Conservation (phyloP, 805 yeast genomes). For the Kluyveromyces aestuarii region DNA sequence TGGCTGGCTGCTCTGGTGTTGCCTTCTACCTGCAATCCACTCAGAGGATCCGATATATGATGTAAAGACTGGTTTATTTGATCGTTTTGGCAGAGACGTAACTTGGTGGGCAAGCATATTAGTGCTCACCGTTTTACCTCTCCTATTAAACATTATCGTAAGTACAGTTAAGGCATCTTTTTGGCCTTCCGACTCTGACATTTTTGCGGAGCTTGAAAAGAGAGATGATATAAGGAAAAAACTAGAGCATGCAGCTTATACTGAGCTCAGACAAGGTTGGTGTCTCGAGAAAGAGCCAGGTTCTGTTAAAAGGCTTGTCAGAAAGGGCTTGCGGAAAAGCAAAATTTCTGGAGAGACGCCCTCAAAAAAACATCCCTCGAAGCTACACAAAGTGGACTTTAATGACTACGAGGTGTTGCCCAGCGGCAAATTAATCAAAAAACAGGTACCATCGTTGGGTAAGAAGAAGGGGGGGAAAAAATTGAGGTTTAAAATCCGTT, state of each 20-base stretch:
- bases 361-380: constrained; percentile 3
- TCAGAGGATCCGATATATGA: constrained; percentile 47
- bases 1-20: constrained; percentile 84
- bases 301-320: constrained; percentile 22
- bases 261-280: constrained; percentile 76
- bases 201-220: constrained; percentile 70
- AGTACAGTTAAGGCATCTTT: constrained; percentile 48
- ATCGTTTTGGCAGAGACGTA: constrained; percentile 70
- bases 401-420: constrained; percentile 53
- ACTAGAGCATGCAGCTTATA: constrained; percentile 64
- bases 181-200: constrained; percentile 65
- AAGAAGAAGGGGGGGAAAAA: constrained; percentile 23
- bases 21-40: constrained; percentile 65
- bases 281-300: constrained; percentile 45
- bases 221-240: constrained; percentile 54
- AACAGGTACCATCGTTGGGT: constrained; percentile 10
- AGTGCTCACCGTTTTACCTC: constrained; percentile 46
- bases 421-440: constrained; percentile 56
- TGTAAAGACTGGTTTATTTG: constrained; percentile 58
- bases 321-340: constrained; percentile 9
- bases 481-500: constrained; percentile 28
- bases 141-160: constrained; percentile 56
- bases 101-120: constrained; percentile 80
- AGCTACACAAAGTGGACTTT: constrained; percentile 10
- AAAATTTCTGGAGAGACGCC: background rate